Evolutionary conservation across 169 alveolate species (phyloP), one percentile per base, ranked within the genome.

Genomic region (Besnoitia besnoiti): DNA sequence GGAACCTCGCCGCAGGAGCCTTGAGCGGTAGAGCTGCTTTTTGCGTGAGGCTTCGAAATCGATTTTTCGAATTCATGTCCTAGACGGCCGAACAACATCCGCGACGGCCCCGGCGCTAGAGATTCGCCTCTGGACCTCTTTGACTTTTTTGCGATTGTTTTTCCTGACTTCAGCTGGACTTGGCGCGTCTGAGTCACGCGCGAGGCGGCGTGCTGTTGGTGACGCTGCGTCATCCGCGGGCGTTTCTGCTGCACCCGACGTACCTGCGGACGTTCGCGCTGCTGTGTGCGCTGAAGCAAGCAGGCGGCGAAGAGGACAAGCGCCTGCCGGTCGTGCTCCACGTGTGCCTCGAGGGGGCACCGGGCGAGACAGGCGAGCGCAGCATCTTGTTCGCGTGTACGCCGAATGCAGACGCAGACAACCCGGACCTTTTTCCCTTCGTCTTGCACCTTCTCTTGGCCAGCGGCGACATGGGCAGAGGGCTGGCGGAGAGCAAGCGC

Each of bases 151-250:
- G 30, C 33, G 55, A 5, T 35, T 40, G 24, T 35, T 40, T 39
- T 39, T 30, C 8, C 21, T 40, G 59, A 2, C 67, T 30, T 42
- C 59, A 87, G 91, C 59, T 62, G 55, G 85, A 87, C 46, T 87
- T 87, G 73, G 37, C 50, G 27, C 84, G 80, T 4, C 39, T 27
- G 21, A 40, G 85, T n/a, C 37, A 16, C 46, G 75, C 85, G 7
- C 91, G 76, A 30, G 61, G 87, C n/a, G 85, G 85, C 47, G 75
- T 87, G 33, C 37, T 87, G 91, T 42, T 87, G 40, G 44, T 42
- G 27, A 37, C 82, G 49, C 67, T 87, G 10, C 51, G 46, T 0
- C 82, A 87, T 30, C 85, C 85, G 0, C 85, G 77, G 37, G 21
- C 85, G 40, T 87, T 87, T 87, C 39, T 61, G 27, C 67, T 39